Conservation (phyloP, 305 asterid species). For the Rubia tinctorum region DNA sequence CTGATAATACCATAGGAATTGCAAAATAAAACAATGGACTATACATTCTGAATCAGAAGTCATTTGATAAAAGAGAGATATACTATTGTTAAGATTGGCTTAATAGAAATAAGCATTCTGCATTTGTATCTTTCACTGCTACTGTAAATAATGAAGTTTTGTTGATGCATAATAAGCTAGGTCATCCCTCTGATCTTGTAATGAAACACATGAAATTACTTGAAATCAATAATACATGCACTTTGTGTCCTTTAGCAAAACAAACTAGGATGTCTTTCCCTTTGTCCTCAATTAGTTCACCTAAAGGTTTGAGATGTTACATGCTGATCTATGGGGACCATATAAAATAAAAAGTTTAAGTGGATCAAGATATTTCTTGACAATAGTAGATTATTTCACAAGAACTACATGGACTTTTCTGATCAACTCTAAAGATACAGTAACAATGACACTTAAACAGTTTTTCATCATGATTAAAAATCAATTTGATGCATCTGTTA, state of each 20-base stretch:
- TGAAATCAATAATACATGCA: not conserved
- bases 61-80: not conserved
- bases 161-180: not conserved
- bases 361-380: too few relatives aligned
- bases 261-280: not conserved
- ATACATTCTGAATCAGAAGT: not conserved
- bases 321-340: slow-evolving; percentile 12
- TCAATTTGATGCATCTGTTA: too few relatives aligned
- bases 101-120: too few relatives aligned
- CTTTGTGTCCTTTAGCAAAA: not conserved
- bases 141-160: too few relatives aligned
- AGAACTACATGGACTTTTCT: not conserved
- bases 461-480: too few relatives aligned
- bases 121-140: too few relatives aligned
- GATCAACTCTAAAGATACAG: not conserved
- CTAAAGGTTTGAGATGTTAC: not conserved
- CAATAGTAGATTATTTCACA: too few relatives aligned
- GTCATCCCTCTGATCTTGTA: too few relatives aligned
- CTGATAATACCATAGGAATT: not conserved
- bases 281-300: not conserved
- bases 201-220: too few relatives aligned
- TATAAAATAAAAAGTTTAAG: not conserved
- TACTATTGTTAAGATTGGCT: too few relatives aligned
- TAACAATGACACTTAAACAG: too few relatives aligned
- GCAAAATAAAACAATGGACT: not conserved